Evolutionary conservation across 805 yeast genomes (phyloP).

Genomic region (Yarrowia osloensis): DNA sequence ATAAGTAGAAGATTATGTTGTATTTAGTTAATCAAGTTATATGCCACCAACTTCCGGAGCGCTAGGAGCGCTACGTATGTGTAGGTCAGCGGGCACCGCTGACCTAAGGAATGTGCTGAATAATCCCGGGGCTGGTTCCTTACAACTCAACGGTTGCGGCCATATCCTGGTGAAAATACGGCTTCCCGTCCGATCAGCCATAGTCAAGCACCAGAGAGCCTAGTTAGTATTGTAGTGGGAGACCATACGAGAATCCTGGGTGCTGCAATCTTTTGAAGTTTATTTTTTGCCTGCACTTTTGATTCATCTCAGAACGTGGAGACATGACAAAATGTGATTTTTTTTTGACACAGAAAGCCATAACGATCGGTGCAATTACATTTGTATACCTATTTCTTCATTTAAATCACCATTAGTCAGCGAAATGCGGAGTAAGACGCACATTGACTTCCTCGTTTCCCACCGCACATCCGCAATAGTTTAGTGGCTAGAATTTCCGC

Average conservation of each 20-base stretch:
- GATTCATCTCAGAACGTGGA: too few relatives aligned
- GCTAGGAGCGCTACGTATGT: too few relatives aligned
- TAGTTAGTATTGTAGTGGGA: slow-evolving; percentile 29
- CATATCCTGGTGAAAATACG: slow-evolving; percentile 28
- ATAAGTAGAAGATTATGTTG: too few relatives aligned
- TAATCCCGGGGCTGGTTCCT: too few relatives aligned
- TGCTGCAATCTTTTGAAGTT: slow-evolving; percentile 15
- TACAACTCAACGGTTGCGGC: slow-evolving; percentile 18
- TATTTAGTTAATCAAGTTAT: too few relatives aligned
- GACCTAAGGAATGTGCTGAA: too few relatives aligned
- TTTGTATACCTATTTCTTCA: too few relatives aligned
- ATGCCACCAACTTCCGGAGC: too few relatives aligned
- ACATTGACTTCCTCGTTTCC: neutral
- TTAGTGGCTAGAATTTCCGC: slow-evolving; percentile 47
- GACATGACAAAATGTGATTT: too few relatives aligned
- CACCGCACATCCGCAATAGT: slow-evolving; percentile 38
- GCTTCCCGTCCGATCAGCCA: slow-evolving; percentile 30
- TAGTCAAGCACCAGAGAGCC: slow-evolving; percentile 28
- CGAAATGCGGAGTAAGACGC: neutral
- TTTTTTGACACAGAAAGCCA: neutral
- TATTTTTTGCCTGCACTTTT: neutral
- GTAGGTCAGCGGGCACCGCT: too few relatives aligned
- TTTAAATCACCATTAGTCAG: too few relatives aligned
- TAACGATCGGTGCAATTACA: too few relatives aligned
- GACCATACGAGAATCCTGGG: slow-evolving; percentile 29